Evolutionary conservation across 1,139 yeast species (phyloP).

Genomic region (Geotrichum phurueaensis): DNA sequence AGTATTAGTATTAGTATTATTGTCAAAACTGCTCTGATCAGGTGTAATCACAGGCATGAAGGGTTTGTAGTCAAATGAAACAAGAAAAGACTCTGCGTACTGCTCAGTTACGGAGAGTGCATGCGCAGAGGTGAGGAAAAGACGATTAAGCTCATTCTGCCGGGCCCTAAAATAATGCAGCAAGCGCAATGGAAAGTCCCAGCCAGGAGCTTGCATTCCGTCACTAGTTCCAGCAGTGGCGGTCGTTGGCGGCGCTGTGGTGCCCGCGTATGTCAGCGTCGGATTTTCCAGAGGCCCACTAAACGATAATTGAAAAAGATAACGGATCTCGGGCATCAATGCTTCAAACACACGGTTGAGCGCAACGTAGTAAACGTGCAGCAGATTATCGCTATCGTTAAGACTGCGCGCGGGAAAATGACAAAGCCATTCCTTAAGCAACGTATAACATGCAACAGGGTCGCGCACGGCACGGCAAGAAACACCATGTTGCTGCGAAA

Average conservation of each 20-base stretch:
- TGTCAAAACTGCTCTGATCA: not conserved
- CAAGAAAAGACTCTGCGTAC: constrained; percentile 9
- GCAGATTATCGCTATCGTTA: constrained; percentile 18
- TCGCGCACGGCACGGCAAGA: constrained; percentile 2
- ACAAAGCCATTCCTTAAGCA: constrained; percentile 30
- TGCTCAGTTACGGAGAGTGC: constrained; percentile 14
- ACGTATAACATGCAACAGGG: constrained; percentile 25
- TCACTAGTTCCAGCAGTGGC: not conserved
- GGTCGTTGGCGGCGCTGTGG: not conserved
- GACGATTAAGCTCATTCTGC: constrained; percentile 27
- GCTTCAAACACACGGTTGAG: constrained; percentile 34
- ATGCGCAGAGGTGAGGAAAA: constrained; percentile 28
- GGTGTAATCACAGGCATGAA: not conserved
- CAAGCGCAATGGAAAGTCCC: constrained; percentile 26
- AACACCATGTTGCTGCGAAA: not conserved
- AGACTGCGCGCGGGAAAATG: constrained; percentile 27
- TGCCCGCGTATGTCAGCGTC: not conserved
- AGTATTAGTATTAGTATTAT: not conserved
- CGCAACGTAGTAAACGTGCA: constrained; percentile 34
- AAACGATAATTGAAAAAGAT: constrained; percentile 37
- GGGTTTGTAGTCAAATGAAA: not conserved
- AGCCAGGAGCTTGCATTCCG: not conserved
- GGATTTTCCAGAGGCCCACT: constrained; percentile 33
- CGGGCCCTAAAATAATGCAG: constrained; percentile 35
- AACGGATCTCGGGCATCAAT: constrained; percentile 38